Percentiles rank a stretch among this genome's conserved stretches.
Conservation (phyloP, 2,329 filamentous ascomycete genomes). For the Xylaria sp. region DNA sequence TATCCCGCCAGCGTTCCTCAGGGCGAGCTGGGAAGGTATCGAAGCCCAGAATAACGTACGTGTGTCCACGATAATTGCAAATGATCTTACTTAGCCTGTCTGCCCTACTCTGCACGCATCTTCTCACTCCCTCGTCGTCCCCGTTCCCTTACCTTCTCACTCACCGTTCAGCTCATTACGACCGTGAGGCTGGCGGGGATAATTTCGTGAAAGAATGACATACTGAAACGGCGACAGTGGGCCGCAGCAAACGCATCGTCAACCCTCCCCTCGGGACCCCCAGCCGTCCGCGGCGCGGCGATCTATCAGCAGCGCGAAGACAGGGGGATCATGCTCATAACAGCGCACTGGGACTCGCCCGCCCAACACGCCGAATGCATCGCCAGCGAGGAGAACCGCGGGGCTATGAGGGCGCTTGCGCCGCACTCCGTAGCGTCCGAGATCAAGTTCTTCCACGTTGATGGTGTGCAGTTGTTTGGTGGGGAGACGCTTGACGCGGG, state of each 20-base stretch:
- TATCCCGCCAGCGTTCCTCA: constrained; percentile 30
- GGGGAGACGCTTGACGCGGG: constrained; percentile 20
- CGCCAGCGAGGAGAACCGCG: constrained; percentile 31
- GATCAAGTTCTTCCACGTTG: constrained; percentile 32
- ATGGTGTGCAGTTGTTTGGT: constrained; percentile 29
- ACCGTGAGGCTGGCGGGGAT: background rate
- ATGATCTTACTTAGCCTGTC: background rate
- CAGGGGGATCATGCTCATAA: constrained; percentile 33
- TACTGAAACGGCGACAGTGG: constrained; percentile 36
- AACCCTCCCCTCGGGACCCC: constrained; percentile 27
- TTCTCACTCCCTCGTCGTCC: too few species aligned
- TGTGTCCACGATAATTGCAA: background rate
- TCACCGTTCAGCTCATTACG: background rate
- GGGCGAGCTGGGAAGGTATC: constrained; percentile 25
- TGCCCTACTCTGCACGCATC: background rate
- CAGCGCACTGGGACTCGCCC: constrained; percentile 42
- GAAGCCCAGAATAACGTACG: constrained; percentile 36
- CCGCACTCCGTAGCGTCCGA: background rate
- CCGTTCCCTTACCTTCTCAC: background rate
- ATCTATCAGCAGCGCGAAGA: constrained; percentile 39
- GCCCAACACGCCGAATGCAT: constrained; percentile 41
- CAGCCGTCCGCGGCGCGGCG: constrained; percentile 37
- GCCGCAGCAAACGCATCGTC: constrained; percentile 25
- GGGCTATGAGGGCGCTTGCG: constrained; percentile 20
- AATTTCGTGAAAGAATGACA: too few species aligned